A percentile compares a stretch with the other conserved stretches of the same genome.
Conservation (phyloP, 2,329 filamentous ascomycete species). For the Exophiala viscosa region DNA sequence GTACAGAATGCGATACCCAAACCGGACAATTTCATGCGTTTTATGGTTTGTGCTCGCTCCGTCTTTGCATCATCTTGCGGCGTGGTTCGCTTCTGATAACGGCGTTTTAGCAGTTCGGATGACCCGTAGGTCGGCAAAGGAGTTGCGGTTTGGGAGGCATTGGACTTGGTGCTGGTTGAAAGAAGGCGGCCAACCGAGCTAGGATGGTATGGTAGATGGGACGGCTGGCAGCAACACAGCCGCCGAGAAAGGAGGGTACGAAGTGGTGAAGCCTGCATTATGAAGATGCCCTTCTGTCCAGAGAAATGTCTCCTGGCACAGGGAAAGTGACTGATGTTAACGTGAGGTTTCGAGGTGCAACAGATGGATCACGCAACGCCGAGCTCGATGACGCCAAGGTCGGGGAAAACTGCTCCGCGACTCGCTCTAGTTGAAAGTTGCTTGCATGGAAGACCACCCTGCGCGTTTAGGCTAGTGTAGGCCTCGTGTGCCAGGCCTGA, state of each 20-base stretch:
- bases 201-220: constrained; percentile 1
- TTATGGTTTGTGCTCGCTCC: constrained; percentile 19
- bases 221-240: constrained; percentile 15
- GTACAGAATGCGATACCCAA: constrained; percentile 39
- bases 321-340: too few relatives aligned
- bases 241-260: constrained; percentile 17
- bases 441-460: too few relatives aligned
- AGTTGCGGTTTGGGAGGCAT: constrained; percentile 4
- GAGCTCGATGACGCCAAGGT: neutral
- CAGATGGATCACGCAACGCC: too few relatives aligned
- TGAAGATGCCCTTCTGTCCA: neutral
- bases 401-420: too few relatives aligned
- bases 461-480: too few relatives aligned
- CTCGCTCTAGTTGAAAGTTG: too few relatives aligned
- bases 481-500: too few relatives aligned
- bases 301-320: too few relatives aligned
- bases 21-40: constrained; percentile 21
- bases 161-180: constrained; percentile 14
- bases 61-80: constrained; percentile 12
- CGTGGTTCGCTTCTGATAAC: constrained; percentile 15
- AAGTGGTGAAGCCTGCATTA: constrained; percentile 19
- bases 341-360: too few relatives aligned
- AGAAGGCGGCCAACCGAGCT: constrained; percentile 6
- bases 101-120: constrained; percentile 22
- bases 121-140: constrained; percentile 18